These are phyloP conservation scores for Neonectria hederae DNA, from an alignment of 2,329 filamentous ascomycete genomes.

Conservation along the genomic window DNA sequence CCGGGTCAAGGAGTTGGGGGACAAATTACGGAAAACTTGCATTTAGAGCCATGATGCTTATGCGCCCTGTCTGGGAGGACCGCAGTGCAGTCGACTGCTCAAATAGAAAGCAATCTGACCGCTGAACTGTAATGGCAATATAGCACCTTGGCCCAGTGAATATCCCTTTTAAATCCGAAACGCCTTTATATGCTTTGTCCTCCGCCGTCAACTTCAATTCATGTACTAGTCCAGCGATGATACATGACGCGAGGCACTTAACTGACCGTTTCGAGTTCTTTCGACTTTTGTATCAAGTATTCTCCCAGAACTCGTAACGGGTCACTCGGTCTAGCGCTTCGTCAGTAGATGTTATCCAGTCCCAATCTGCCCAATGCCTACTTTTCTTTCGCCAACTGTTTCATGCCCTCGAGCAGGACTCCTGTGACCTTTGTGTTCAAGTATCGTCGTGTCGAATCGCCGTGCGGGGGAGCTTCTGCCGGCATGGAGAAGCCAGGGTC, in stretches of 20 bases:
- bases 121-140: slow-evolving; percentile 43
- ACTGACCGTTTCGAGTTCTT: slow-evolving; percentile 64
- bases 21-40: slow-evolving; percentile 53
- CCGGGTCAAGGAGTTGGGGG: slow-evolving; percentile 57
- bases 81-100: slow-evolving; percentile 45
- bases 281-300: slow-evolving; percentile 74
- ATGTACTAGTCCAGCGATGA: background rate
- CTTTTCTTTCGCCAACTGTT: slow-evolving; percentile 75
- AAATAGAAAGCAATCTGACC: slow-evolving; percentile 49
- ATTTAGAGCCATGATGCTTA: slow-evolving; percentile 57
- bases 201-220: slow-evolving; percentile 16
- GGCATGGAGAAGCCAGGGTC: slow-evolving; percentile 65
- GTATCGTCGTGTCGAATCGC: slow-evolving; percentile 75
- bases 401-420: slow-evolving; percentile 78
- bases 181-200: slow-evolving; percentile 34
- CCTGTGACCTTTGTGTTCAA: slow-evolving; percentile 76
- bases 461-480: slow-evolving; percentile 68
- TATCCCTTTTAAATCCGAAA: slow-evolving; percentile 36
- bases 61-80: slow-evolving; percentile 49
- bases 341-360: slow-evolving; percentile 20
- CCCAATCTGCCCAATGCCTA: slow-evolving; percentile 55
- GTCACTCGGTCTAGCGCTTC: slow-evolving; percentile 64
- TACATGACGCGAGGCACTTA: slow-evolving; percentile 19
- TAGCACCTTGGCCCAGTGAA: slow-evolving; percentile 40
- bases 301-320: slow-evolving; percentile 76